Evolutionary conservation across 164 flowering plant species (phyloP).

Genomic region (Cinnamomum chago): DNA sequence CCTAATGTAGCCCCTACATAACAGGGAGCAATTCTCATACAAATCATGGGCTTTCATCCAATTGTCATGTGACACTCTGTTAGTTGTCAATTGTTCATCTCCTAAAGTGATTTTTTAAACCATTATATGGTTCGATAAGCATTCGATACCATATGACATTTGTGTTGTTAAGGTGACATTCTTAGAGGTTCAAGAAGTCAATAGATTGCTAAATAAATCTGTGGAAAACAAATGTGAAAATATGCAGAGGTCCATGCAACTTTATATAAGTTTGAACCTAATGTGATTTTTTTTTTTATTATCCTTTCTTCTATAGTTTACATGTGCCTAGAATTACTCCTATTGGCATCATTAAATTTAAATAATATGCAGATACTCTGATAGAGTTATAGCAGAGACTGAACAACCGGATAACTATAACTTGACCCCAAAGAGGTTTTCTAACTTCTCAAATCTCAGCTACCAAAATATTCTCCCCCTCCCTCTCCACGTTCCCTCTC

Average conservation of each 20-base stretch:
- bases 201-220: slow-evolving; percentile 84
- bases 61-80: no score
- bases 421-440: slow-evolving; percentile 87
- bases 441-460: no score
- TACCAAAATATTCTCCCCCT: no score
- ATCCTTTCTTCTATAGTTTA: no score
- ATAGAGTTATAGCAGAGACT: slow-evolving; percentile 74
- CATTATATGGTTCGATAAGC: neutral
- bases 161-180: slow-evolving; percentile 59
- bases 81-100: no score
- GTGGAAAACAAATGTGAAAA: slow-evolving; percentile 93
- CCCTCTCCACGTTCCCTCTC: no score
- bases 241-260: slow-evolving; percentile 95
- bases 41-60: no score
- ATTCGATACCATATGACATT: neutral
- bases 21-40: no score
- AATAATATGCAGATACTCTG: slow-evolving; percentile 56
- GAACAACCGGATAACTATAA: slow-evolving; percentile 64
- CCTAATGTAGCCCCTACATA: no score
- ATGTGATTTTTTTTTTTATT: neutral
- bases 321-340: neutral
- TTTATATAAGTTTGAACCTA: slow-evolving; percentile 56
- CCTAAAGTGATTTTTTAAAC: neutral
- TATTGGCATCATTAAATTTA: neutral
- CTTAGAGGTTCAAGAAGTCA: slow-evolving; percentile 83